Percentiles rank a stretch among this genome's conserved stretches.
phyloP scores from a whole-genome alignment of 306 rosid genomes.

The Vigna reflexopilosa region DNA sequence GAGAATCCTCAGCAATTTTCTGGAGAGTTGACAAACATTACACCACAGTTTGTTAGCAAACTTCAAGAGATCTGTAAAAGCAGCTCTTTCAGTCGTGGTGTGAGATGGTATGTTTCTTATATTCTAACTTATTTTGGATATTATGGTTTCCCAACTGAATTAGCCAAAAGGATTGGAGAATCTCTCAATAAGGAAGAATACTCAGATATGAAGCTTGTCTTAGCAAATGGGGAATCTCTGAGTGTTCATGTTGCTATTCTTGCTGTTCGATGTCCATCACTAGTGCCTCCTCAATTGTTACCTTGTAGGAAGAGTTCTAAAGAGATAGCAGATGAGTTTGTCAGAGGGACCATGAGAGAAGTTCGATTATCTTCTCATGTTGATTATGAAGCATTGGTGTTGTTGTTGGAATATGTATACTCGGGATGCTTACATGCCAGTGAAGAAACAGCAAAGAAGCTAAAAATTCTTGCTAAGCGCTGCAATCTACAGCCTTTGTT shows the following conservation, averaged over 20 bases:
- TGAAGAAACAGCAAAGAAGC: slow-evolving; percentile 66
- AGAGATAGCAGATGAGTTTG: slow-evolving; percentile 35
- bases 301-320: slow-evolving; percentile 31
- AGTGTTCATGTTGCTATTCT: slow-evolving; percentile 81
- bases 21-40: slow-evolving; percentile 42
- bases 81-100: slow-evolving; percentile 60
- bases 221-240: slow-evolving; percentile 55
- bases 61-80: slow-evolving; percentile 60
- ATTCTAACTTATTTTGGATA: slow-evolving; percentile 68
- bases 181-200: slow-evolving; percentile 61
- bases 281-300: slow-evolving; percentile 63
- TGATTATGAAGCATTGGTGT: slow-evolving; percentile 62
- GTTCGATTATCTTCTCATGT: slow-evolving; percentile 75
- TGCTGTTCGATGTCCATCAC: slow-evolving; percentile 71
- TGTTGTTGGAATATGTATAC: slow-evolving; percentile 77
- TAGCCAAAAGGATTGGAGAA: slow-evolving; percentile 67
- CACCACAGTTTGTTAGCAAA: slow-evolving; percentile 57
- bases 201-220: slow-evolving; percentile 64
- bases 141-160: slow-evolving; percentile 85
- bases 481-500: slow-evolving; percentile 72
- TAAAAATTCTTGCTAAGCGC: slow-evolving; percentile 75
- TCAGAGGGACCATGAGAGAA: slow-evolving; percentile 50
- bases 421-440: slow-evolving; percentile 62
- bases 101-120: slow-evolving; percentile 77
- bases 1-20: slow-evolving; percentile 45